These are phyloP conservation scores for Venturia asperata DNA, from an alignment of 2,329 filamentous ascomycete species.

Conservation along the genomic window DNA sequence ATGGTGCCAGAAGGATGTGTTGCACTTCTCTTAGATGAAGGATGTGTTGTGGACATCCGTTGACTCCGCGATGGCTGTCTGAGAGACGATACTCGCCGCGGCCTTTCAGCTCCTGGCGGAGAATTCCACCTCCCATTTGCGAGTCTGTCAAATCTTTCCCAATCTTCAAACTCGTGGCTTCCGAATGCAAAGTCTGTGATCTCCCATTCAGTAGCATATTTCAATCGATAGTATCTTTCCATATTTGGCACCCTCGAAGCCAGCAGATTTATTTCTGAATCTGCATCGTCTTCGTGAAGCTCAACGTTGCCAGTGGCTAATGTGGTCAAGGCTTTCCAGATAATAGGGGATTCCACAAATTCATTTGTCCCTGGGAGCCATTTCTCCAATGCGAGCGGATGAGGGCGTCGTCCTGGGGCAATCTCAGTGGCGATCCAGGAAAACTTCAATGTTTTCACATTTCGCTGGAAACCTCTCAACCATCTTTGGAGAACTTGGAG, in stretches of 20 bases:
- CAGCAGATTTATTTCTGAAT: background rate
- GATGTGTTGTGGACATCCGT: background rate
- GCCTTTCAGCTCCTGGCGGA: constrained; percentile 1
- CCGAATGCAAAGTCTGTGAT: background rate
- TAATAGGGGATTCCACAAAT: background rate
- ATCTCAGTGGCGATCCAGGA: background rate
- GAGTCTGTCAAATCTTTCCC: background rate
- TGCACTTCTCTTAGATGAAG: background rate
- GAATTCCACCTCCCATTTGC: background rate
- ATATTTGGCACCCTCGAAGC: background rate
- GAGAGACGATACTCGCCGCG: background rate
- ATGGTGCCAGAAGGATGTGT: background rate
- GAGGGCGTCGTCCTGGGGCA: background rate
- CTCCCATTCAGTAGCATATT: background rate
- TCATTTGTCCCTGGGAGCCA: background rate
- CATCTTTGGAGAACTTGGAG: background rate
- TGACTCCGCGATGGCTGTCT: background rate
- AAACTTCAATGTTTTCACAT: background rate
- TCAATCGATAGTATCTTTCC: background rate
- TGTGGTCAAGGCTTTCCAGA: background rate
- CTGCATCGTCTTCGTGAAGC: background rate
- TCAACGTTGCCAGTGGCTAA: background rate
- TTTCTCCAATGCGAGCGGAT: background rate
- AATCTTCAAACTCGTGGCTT: background rate
- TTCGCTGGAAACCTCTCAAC: constrained; percentile 4